Conservation (phyloP, 352 stramenopile species). For the Phytophthora boehmeriae region DNA sequence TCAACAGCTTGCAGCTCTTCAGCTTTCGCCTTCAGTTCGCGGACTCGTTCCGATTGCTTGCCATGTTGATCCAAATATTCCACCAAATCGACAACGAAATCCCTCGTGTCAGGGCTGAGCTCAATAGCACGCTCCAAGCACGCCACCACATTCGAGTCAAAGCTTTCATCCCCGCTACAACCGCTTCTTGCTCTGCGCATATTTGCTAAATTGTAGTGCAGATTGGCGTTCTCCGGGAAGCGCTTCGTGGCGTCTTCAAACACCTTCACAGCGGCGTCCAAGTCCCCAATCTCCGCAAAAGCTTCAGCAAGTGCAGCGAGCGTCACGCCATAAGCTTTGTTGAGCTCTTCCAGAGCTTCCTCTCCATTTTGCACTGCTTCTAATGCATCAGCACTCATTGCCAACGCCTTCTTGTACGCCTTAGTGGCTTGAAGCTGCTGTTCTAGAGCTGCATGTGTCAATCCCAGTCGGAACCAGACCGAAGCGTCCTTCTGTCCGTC, state of each 20-base stretch:
- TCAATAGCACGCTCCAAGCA: conserved; percentile 50
- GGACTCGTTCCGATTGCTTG: conserved; percentile 16
- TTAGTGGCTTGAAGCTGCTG: conserved; percentile 41
- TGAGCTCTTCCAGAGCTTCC: conserved; percentile 21
- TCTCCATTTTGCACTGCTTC: conserved; percentile 15
- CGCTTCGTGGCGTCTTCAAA: conserved; percentile 44
- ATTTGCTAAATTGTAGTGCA: conserved; percentile 74
- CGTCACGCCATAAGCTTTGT: conserved; percentile 57
- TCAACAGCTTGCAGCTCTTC: conserved; percentile 9
- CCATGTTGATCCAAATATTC: conserved; percentile 43
- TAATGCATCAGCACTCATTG: conserved; percentile 30
- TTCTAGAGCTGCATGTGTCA: conserved; percentile 41
- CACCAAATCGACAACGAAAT: conserved; percentile 60
- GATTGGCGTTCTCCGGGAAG: conserved; percentile 53
- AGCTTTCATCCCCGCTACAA: conserved; percentile 13
- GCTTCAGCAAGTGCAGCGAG: conserved; percentile 60
- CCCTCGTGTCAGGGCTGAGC: conserved; percentile 41
- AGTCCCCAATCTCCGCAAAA: conserved; percentile 57
- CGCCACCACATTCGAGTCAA: conserved; percentile 32
- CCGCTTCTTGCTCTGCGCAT: conserved; percentile 62
- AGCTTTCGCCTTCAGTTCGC: conserved; percentile 30
- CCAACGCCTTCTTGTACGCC: conserved; percentile 42
- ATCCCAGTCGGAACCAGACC: conserved; percentile 58
- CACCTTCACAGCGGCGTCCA: conserved; percentile 51
- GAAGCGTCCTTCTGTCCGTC: conserved; percentile 48